phyloP scores from a whole-genome alignment of 202 grass and related monocot genomes.

The Setaria viridis region DNA sequence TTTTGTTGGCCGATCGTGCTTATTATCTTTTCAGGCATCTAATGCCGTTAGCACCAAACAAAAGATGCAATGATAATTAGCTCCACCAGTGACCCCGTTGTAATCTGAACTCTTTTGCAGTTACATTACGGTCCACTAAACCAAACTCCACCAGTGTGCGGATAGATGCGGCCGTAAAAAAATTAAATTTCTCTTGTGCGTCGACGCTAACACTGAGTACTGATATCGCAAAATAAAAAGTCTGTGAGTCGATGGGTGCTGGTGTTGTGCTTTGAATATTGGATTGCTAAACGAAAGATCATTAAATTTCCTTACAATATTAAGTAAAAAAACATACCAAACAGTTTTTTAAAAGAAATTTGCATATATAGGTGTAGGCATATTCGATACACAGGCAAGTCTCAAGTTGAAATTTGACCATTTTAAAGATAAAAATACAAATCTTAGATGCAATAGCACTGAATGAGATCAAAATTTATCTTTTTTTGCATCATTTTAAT shows the following conservation, averaged over 20 bases:
- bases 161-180: neutral
- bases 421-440: no score
- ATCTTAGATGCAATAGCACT: no score
- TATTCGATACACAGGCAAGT: no score
- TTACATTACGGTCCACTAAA: neutral
- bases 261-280: neutral
- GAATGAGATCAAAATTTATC: no score
- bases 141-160: neutral
- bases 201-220: neutral
- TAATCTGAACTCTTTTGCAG: neutral
- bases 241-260: neutral
- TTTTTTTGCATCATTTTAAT: no score
- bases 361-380: no score
- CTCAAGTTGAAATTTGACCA: no score
- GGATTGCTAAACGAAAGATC: neutral
- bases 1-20: neutral
- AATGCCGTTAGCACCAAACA: neutral
- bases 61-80: neutral
- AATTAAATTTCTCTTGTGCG: neutral
- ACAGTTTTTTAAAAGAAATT: no score
- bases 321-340: no score
- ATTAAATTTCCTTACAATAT: neutral
- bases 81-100: neutral
- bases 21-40: constrained; percentile 3
- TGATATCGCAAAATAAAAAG: neutral